phyloP scores from a whole-genome alignment of 768 basidiomycete genomes.

The Daedalea quercina region DNA sequence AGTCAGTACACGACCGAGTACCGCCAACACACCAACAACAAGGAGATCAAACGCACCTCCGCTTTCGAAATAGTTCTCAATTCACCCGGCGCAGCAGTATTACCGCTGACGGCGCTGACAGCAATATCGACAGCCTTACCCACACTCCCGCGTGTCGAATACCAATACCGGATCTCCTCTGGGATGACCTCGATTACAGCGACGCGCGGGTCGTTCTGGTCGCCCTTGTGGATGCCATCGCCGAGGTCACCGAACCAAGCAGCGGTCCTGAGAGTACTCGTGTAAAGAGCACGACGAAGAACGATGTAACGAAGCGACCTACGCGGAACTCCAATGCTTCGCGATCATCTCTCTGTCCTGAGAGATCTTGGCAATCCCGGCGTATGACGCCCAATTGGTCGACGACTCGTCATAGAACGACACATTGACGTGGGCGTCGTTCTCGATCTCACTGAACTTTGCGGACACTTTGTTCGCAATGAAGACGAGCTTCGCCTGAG shows the following conservation, averaged over 20 bases:
- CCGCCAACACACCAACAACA: too few species aligned
- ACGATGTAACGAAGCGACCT: constrained; percentile 24
- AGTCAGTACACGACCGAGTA: too few species aligned
- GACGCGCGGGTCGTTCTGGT: constrained; percentile 71
- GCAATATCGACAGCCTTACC: constrained; percentile 57
- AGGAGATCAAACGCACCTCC: constrained; percentile 47
- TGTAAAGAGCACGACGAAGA: background rate
- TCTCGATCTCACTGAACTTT: constrained; percentile 73
- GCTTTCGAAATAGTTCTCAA: constrained; percentile 63
- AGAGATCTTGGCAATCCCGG: constrained; percentile 62
- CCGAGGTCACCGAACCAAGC: constrained; percentile 87
- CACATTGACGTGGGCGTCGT: constrained; percentile 76
- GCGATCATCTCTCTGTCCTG: constrained; percentile 58
- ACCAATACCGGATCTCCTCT: constrained; percentile 78
- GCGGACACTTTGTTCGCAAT: constrained; percentile 66
- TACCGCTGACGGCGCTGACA: constrained; percentile 52
- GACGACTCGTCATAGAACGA: constrained; percentile 63
- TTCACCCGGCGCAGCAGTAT: constrained; percentile 64
- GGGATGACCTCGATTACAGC: constrained; percentile 75
- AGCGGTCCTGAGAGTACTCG: constrained; percentile 34
- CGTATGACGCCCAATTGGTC: constrained; percentile 77
- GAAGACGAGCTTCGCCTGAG: constrained; percentile 55
- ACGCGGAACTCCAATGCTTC: constrained; percentile 50
- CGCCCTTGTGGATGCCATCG: constrained; percentile 82
- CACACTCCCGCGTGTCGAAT: constrained; percentile 52